phyloP scores from a whole-genome alignment of 2,329 filamentous ascomycete species.

The Elsinoe batatas region DNA sequence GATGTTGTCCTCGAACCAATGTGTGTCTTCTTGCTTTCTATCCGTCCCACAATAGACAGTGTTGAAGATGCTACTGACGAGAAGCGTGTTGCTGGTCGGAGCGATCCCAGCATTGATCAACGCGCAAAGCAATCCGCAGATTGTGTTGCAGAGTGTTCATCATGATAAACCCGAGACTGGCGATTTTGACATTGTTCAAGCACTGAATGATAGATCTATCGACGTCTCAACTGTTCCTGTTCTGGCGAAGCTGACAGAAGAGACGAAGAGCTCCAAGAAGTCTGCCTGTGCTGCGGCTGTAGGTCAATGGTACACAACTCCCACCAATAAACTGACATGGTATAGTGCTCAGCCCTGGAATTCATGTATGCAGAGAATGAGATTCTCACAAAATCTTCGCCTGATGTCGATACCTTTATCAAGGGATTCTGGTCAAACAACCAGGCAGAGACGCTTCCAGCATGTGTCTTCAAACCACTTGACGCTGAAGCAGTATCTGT shows the following conservation, averaged over 20 bases:
- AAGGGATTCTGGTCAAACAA: conserved; percentile 3
- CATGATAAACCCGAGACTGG: background rate
- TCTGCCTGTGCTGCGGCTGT: conserved; percentile 1
- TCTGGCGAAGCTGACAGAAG: background rate
- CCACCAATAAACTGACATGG: no score
- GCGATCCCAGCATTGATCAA: background rate
- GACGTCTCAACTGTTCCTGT: background rate
- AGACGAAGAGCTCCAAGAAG: background rate
- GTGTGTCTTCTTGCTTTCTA: no score
- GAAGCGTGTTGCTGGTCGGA: background rate
- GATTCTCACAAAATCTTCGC: background rate
- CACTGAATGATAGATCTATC: background rate
- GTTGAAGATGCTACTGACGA: background rate
- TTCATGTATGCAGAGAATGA: background rate
- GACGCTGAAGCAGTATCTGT: background rate
- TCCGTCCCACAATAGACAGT: background rate
- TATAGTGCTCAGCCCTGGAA: background rate
- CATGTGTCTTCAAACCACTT: conserved; percentile 4
- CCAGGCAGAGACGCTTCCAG: background rate
- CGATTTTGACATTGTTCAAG: conserved; percentile 2
- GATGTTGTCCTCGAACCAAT: no score
- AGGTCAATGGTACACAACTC: background rate
- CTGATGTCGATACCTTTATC: background rate
- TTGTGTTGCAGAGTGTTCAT: background rate
- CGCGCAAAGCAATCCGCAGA: background rate